phyloP scores from a whole-genome alignment of 2,329 filamentous ascomycete species.

The Zelopaecilomyces penicillatus region DNA sequence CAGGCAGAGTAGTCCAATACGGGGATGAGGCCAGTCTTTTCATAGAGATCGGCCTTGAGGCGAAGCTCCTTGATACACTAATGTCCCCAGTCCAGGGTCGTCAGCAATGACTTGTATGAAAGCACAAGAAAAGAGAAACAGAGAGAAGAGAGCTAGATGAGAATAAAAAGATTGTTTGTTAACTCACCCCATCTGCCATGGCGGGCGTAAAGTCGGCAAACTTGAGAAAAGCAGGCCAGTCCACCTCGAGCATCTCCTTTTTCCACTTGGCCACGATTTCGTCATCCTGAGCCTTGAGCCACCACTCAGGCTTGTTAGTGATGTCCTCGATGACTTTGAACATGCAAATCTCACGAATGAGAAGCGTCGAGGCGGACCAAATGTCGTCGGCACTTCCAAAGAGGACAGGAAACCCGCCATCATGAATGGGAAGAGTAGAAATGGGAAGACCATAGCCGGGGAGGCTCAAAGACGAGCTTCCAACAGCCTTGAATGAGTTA shows the following conservation, averaged over 20 bases:
- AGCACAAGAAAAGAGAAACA: neutral
- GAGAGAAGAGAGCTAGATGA: neutral
- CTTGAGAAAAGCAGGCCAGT: constrained; percentile 18
- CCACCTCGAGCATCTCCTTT: constrained; percentile 19
- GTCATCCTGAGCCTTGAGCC: constrained; percentile 21
- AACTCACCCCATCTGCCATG: constrained; percentile 23
- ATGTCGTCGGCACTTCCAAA: constrained; percentile 2
- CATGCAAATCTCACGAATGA: constrained; percentile 25
- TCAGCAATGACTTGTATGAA: neutral
- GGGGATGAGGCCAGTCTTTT: constrained; percentile 24
- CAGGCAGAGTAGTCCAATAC: constrained; percentile 23
- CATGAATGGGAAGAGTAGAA: constrained; percentile 1
- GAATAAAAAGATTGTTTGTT: neutral
- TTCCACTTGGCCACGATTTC: constrained; percentile 21
- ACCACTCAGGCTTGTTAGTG: constrained; percentile 28
- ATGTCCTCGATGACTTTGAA: constrained; percentile 23
- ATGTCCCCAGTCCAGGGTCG: neutral
- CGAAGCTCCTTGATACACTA: constrained; percentile 26
- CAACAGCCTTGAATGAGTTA: no score
- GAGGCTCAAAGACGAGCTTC: neutral
- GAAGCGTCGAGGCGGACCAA: constrained; percentile 20
- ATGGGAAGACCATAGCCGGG: constrained; percentile 21
- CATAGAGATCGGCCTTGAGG: constrained; percentile 23
- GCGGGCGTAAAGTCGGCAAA: constrained; percentile 19
- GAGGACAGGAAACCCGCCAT: constrained; percentile 15